Evolutionary conservation across 495 filamentous ascomycete genomes (phyloP), one percentile per base, ranked within the genome.

Genomic region (Xylaria acuta): DNA sequence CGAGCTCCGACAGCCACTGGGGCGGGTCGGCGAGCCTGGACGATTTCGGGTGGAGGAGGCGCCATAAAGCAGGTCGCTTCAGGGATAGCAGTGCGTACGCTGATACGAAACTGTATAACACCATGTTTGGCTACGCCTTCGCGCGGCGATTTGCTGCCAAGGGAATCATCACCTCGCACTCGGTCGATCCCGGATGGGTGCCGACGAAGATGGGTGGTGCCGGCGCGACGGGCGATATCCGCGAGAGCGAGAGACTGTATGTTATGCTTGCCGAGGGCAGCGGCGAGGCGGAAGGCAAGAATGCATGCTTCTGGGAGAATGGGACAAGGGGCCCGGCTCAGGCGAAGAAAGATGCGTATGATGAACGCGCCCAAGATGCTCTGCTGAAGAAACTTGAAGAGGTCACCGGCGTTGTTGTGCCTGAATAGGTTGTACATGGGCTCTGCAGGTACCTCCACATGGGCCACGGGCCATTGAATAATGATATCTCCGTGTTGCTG

Each of bases 181-280:
- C 83, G 5, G 81, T 90, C 75, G 84, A 88, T 77, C 90, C 90
- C 7, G 90, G 90, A 3, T 91, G 89, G 90, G 88, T 91, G 53
- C 79, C 84, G 70, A 92, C 89, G 11, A 86, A 88, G 77, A 87
- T 91, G 88, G 89, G 89, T 12, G 88, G 88, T 0, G 67, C 69
- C 18, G 80, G 77, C 64, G 89, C 88, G 0, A 74, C 84, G 3
- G 81, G 86, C 3, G 78, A 82, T n/a, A 75, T 84, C 60, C 74
- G 81, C n/a, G 82, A 85, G 66, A 84, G 86, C 12, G 77, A 86
- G 1, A 80, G 80, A 5, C 81, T 82, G 1, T 82, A 86, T 73
- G 83, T 84, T 7, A 80, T 85, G 62, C 82, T 85, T 54, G 85
- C 84, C 0, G 77, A 81, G 67, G 86, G 84, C 0, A 64, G 82